Evolutionary conservation across 2,329 filamentous ascomycete species (phyloP).

Genomic region (Sordariomycetes sp.): DNA sequence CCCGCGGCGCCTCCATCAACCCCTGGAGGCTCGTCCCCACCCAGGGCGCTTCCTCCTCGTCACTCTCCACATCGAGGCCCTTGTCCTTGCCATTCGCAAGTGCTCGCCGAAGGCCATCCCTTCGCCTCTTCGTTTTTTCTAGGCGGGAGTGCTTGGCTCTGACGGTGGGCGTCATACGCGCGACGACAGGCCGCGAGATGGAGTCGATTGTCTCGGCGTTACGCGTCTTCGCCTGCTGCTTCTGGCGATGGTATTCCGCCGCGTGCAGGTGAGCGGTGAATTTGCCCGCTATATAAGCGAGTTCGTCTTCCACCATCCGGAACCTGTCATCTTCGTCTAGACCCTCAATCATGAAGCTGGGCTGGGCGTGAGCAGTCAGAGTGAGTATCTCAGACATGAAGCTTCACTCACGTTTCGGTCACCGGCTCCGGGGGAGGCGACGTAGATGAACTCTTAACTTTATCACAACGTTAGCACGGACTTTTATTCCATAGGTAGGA

Average conservation of each 20-base stretch:
- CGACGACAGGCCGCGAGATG: constrained; percentile 38
- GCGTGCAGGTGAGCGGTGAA: constrained; percentile 67
- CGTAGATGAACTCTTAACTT: constrained; percentile 26
- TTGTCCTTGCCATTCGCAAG: constrained; percentile 6
- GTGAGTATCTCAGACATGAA: background rate
- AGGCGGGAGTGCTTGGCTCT: constrained; percentile 19
- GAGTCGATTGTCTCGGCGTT: constrained; percentile 37
- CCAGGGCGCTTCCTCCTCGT: constrained; percentile 12
- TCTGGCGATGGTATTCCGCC: constrained; percentile 62
- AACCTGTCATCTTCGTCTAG: constrained; percentile 56
- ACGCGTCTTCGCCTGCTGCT: constrained; percentile 37
- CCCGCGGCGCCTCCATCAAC: constrained; percentile 17
- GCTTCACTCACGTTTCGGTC: constrained; percentile 24
- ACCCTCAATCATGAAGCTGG: constrained; percentile 51
- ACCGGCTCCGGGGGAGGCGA: constrained; percentile 37
- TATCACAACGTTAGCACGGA: background rate
- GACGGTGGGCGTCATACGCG: constrained; percentile 20
- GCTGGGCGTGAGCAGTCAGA: background rate
- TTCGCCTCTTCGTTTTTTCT: constrained; percentile 19
- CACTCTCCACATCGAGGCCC: constrained; percentile 12
- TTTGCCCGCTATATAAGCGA: constrained; percentile 49
- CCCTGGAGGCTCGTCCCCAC: constrained; percentile 24
- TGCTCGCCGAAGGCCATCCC: constrained; percentile 12
- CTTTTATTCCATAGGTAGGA: background rate
- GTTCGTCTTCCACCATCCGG: constrained; percentile 78